These are phyloP conservation scores for Tardiomyces blankii DNA, from an alignment of 1,139 yeast genomes.

Conservation along the genomic window DNA sequence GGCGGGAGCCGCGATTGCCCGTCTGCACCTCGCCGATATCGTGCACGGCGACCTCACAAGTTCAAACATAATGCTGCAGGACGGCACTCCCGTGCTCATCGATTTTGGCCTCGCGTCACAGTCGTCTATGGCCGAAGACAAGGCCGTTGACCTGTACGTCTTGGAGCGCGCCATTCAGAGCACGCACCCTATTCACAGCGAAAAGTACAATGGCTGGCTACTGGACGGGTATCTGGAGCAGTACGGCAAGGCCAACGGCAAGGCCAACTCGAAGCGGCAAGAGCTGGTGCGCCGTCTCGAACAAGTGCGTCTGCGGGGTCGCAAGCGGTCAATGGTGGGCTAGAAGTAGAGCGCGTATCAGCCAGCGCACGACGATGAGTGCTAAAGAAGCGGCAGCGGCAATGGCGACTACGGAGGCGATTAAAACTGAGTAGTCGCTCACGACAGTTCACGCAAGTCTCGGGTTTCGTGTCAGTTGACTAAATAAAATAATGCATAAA, in stretches of 20 bases:
- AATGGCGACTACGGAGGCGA: no score
- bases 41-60: slow-evolving; percentile 94
- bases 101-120: slow-evolving; percentile 89
- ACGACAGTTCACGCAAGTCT: no score
- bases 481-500: no score
- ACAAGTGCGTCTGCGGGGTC: slow-evolving; percentile 82
- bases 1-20: slow-evolving; percentile 55
- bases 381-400: no score
- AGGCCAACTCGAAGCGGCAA: slow-evolving; percentile 26
- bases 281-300: slow-evolving; percentile 59
- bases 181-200: slow-evolving; percentile 74
- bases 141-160: slow-evolving; percentile 92
- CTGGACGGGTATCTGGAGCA: slow-evolving; percentile 52
- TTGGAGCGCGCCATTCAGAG: slow-evolving; percentile 83
- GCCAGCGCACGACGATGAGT: no score
- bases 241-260: slow-evolving; percentile 18
- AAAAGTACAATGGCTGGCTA: slow-evolving; percentile 55
- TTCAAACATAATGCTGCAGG: slow-evolving; percentile 62
- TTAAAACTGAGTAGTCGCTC: no score
- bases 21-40: slow-evolving; percentile 63
- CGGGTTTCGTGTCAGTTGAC: no score
- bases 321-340: slow-evolving; percentile 93
- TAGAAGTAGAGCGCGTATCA: no score
- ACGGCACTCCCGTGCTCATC: slow-evolving; percentile 47
- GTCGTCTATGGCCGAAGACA: slow-evolving; percentile 73